Conservation (phyloP, 257 asterid species). For the Jasminum sambac region DNA sequence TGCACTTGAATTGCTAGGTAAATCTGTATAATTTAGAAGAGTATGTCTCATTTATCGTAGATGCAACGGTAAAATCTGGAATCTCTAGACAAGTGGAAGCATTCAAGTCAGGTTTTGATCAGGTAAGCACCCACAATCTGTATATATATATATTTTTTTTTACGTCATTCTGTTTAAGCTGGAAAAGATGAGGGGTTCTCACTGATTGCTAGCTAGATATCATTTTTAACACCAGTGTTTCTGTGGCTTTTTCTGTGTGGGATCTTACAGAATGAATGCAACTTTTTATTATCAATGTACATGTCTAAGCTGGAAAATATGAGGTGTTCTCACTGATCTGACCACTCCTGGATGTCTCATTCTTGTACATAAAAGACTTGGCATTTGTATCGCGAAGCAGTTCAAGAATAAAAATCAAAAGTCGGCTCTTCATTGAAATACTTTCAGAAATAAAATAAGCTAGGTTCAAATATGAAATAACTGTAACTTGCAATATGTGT, state of each 20-base stretch:
- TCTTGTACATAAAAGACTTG: not conserved
- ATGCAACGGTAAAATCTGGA: constrained; percentile 79
- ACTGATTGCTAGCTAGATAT: not conserved
- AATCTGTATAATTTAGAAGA: constrained; percentile 65
- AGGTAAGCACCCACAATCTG: constrained; percentile 45
- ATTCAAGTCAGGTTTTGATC: constrained; percentile 85
- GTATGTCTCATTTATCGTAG: constrained; percentile 56
- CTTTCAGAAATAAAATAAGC: not conserved
- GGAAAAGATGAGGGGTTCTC: not conserved
- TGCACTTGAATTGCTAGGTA: constrained; percentile 51
- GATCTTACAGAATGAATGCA: not conserved
- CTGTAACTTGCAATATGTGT: not conserved
- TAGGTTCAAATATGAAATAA: not conserved
- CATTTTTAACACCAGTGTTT: not conserved
- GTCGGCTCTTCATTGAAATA: not conserved
- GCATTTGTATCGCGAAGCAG: not conserved
- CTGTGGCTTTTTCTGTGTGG: not conserved
- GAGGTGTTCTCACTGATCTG: too few relatives aligned
- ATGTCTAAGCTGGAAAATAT: not conserved
- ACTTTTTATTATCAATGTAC: not conserved
- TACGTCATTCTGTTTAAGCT: constrained; percentile 1
- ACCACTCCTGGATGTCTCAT: not conserved
- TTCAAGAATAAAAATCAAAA: not conserved
- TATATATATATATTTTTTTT: too few relatives aligned
- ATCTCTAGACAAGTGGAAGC: constrained; percentile 84